Base-by-base conservation (phyloP, 2,329 filamentous ascomycete genomes). In the Arachnopeziza araneosa region DNA sequence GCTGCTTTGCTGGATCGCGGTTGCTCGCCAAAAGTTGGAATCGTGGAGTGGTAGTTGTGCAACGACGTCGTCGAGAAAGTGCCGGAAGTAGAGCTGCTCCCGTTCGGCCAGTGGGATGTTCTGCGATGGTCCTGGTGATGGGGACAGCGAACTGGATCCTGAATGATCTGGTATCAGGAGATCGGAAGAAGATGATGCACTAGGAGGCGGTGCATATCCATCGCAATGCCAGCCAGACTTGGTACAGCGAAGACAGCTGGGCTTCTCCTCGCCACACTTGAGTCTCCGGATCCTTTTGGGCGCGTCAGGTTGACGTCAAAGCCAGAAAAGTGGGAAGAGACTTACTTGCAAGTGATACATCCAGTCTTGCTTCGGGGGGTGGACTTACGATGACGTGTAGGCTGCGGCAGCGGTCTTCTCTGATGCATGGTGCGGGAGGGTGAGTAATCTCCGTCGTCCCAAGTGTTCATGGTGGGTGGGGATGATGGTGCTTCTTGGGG, bases 301-400 rank as follows among this genome's bases (percentile, higher is more conserved):
- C n/a, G 44, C 17, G 26, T 56, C 32, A 23, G 30, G 3, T 24
- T 49, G 26, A 22, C 32, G n/a, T 1, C 6, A 50, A n/a, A 23
- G n/a, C 23, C 7, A 52, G n/a, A 52, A 84, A 64, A 44, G 62
- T 62, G 60, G 61, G 23, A 57, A 5, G 23, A 57, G 4, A 77
- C 83, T 68, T 77, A 87, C 84, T 87, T 87, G 84, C 84, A 88
- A 72, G 83, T 86, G 67, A 77, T 77, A 72, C 85, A 87, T 32
- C 84, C 84, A 1, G 83, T 87, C 73, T 64, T 68, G 44, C 62
- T 64, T 52, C 65, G 55, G n/a, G 65, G 66, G 8, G 65, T 65
- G 7, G 64, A 65, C 24, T 22, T 54, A 10, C 52, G 52, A 12
- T 44, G 36, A 4, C 36, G 36, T 5, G 36, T 44, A 44, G 36